Conservation (phyloP, 305 asterid species). For the Euphrasia arctica region DNA sequence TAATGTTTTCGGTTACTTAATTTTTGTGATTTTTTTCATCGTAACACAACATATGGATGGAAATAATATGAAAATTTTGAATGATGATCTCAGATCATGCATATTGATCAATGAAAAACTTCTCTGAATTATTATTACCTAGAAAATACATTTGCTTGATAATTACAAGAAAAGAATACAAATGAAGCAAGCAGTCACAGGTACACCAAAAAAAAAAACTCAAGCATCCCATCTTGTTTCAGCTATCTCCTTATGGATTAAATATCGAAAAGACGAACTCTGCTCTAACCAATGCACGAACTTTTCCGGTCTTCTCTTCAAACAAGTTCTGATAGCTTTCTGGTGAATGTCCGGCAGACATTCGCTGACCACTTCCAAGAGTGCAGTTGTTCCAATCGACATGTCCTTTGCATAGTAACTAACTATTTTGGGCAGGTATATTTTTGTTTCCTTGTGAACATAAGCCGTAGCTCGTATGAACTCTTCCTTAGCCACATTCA, state of each 20-base stretch:
- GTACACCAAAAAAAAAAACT: not conserved
- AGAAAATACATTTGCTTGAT: conserved; percentile 24
- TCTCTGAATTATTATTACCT: conserved; percentile 16
- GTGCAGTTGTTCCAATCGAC: conserved; percentile 51
- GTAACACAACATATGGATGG: too few species aligned
- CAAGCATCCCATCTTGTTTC: conserved; percentile 38
- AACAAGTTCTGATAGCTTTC: conserved; percentile 39
- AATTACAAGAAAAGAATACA: conserved; percentile 36
- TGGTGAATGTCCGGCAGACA: conserved; percentile 52
- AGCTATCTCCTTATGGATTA: conserved; percentile 55
- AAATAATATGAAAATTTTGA: too few species aligned
- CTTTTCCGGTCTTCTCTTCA: conserved; percentile 56
- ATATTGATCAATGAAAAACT: not conserved
- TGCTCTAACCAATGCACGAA: conserved; percentile 58
- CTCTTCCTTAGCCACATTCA: conserved; percentile 69
- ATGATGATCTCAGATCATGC: too few species aligned
- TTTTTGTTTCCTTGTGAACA: conserved; percentile 57
- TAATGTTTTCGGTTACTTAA: too few species aligned
- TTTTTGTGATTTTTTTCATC: too few species aligned
- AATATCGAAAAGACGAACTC: conserved; percentile 64
- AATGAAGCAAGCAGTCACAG: conserved; percentile 5
- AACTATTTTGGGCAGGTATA: conserved; percentile 61
- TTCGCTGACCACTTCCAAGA: conserved; percentile 49
- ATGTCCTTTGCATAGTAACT: conserved; percentile 65
- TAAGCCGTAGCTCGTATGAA: conserved; percentile 53